phyloP scores from a whole-genome alignment of 2,329 filamentous ascomycete species.

The Thielaviopsis euricoi region DNA sequence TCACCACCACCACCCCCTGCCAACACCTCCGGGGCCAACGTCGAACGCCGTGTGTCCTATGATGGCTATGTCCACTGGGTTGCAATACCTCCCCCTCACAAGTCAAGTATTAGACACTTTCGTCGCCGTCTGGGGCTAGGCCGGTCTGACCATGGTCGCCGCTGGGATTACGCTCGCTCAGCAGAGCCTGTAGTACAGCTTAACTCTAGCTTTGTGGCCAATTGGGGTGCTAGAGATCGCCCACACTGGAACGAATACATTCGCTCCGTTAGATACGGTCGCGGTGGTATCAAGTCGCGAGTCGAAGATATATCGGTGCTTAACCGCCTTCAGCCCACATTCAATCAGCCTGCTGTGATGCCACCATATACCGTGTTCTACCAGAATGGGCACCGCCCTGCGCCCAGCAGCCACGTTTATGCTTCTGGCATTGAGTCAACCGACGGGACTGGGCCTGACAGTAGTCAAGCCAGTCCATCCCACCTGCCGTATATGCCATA shows the following conservation, averaged over 20 bases:
- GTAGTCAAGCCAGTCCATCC: constrained; percentile 13
- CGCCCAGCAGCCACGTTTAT: not conserved
- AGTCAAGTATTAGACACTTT: constrained; percentile 3
- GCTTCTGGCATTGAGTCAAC: constrained; percentile 14
- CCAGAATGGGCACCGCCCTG: constrained; percentile 12
- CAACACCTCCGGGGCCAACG: constrained; percentile 20
- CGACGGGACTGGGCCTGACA: constrained; percentile 2
- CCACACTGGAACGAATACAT: constrained; percentile 37
- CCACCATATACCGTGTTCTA: constrained; percentile 15
- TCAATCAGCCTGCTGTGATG: constrained; percentile 24
- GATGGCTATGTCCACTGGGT: constrained; percentile 30
- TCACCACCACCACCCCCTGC: constrained; percentile 28
- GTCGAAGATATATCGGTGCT: constrained; percentile 30
- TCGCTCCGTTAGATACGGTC: constrained; percentile 21
- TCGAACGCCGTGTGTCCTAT: constrained; percentile 27
- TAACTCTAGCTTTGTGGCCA: constrained; percentile 3
- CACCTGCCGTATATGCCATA: constrained; percentile 3
- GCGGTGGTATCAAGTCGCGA: constrained; percentile 29
- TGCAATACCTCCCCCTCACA: not conserved
- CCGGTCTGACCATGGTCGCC: constrained; percentile 28
- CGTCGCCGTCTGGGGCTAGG: constrained; percentile 9
- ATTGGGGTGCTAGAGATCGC: constrained; percentile 7
- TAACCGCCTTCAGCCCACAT: constrained; percentile 29
- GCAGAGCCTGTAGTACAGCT: constrained; percentile 37
- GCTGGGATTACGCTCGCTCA: constrained; percentile 44